Evolutionary conservation across 768 basidiomycete species (phyloP).

Genomic region (Lanmaoa pseudosensibilis): DNA sequence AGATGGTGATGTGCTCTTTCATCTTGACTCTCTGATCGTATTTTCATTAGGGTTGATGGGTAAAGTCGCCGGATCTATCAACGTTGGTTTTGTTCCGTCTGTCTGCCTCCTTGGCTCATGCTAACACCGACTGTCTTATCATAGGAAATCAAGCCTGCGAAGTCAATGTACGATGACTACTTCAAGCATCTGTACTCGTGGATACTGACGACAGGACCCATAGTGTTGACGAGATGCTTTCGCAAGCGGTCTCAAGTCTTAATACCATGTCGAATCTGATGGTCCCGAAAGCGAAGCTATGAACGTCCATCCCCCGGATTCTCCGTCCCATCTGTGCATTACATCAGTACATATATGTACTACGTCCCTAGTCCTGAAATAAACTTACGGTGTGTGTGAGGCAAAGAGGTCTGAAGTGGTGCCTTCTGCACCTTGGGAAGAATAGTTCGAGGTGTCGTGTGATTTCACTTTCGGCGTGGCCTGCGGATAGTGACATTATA

Average conservation of each 20-base stretch:
- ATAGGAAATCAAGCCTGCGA: conserved; percentile 81
- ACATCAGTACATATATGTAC: background rate
- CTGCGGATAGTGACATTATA: background rate
- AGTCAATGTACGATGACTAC: conserved; percentile 62
- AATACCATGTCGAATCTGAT: conserved; percentile 43
- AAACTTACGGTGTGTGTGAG: background rate
- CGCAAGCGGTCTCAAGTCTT: conserved; percentile 62
- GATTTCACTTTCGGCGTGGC: background rate
- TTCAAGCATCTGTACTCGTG: background rate
- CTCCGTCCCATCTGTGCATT: background rate
- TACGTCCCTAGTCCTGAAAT: background rate
- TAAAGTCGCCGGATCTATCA: conserved; percentile 70
- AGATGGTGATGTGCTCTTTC: conserved; percentile 21
- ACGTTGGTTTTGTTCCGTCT: conserved; percentile 37
- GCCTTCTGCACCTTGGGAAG: background rate
- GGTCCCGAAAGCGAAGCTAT: conserved; percentile 50
- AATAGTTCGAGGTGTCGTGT: background rate
- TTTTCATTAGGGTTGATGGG: conserved; percentile 67
- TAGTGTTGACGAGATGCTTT: conserved; percentile 82
- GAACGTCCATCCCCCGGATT: background rate
- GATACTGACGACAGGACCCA: conserved; percentile 7
- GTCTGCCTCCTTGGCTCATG: background rate
- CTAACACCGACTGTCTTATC: conserved; percentile 4
- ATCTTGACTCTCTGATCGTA: conserved; percentile 2
- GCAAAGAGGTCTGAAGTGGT: background rate